Evolutionary conservation across 495 filamentous ascomycete species (phyloP).

Genomic region (Neurospora africana): DNA sequence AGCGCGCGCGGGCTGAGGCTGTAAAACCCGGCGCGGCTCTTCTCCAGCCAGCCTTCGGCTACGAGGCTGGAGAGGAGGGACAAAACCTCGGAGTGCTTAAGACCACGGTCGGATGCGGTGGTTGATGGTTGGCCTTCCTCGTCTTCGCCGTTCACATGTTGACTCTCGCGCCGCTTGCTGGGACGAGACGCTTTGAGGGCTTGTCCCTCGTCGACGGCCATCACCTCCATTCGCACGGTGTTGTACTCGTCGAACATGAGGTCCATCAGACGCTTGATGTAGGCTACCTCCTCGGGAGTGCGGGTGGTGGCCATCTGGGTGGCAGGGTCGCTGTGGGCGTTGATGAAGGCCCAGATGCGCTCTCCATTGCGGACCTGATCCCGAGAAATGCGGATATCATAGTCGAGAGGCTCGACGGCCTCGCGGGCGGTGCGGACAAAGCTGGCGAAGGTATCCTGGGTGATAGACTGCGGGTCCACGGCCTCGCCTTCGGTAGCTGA

Average conservation of each 20-base stretch:
- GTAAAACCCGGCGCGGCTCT: slow-evolving; percentile 57
- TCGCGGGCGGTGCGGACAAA: slow-evolving; percentile 61
- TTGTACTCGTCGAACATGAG: slow-evolving; percentile 88
- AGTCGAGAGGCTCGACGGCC: slow-evolving; percentile 67
- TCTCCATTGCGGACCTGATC: slow-evolving; percentile 46
- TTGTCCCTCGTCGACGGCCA: slow-evolving; percentile 68
- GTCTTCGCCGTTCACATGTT: slow-evolving; percentile 25
- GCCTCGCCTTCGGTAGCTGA: slow-evolving; percentile 28
- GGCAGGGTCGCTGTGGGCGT: slow-evolving; percentile 69
- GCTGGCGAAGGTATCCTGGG: slow-evolving; percentile 52
- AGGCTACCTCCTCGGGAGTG: slow-evolving; percentile 77
- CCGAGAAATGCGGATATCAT: slow-evolving; percentile 66
- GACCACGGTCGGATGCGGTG: slow-evolving; percentile 29
- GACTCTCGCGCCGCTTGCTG: slow-evolving; percentile 29
- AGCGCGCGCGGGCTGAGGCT: slow-evolving; percentile 64
- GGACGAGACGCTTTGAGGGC: slow-evolving; percentile 54
- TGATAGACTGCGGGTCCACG: slow-evolving; percentile 44
- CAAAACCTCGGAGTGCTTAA: slow-evolving; percentile 72
- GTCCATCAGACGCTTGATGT: slow-evolving; percentile 78
- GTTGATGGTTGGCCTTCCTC: slow-evolving; percentile 21
- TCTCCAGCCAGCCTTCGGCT: slow-evolving; percentile 77
- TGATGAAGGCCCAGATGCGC: slow-evolving; percentile 68
- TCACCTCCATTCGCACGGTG: slow-evolving; percentile 59
- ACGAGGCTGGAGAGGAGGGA: slow-evolving; percentile 57
- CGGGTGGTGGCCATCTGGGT: slow-evolving; percentile 81